Percentiles rank a stretch among this genome's conserved stretches.
Conservation (phyloP, 176 grass and related monocot genomes). For the Eragrostis curvula region DNA sequence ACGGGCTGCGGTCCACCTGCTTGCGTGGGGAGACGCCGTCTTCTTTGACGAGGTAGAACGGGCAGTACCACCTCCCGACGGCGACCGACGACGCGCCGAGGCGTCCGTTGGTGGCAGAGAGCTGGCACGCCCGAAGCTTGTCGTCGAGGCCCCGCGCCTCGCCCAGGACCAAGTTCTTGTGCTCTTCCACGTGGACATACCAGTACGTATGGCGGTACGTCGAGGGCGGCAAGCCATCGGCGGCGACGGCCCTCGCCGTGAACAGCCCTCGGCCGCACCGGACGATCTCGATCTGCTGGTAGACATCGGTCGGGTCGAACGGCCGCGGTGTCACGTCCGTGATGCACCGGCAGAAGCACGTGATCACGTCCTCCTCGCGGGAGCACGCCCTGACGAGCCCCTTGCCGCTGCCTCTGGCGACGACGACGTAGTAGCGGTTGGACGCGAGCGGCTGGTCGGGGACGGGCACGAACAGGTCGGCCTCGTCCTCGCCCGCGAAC, state of each 20-base stretch:
- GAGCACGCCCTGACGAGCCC: conserved; percentile 63
- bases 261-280: conserved; percentile 39
- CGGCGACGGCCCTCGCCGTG: conserved; percentile 53
- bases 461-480: conserved; percentile 69
- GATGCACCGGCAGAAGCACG: conserved; percentile 49
- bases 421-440: conserved; percentile 67
- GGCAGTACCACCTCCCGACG: conserved; percentile 66
- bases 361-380: conserved; percentile 53
- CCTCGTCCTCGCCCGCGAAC: conserved; percentile 33
- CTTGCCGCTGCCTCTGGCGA: conserved; percentile 38
- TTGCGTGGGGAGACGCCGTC: neutral
- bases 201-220: conserved; percentile 57
- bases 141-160: conserved; percentile 44
- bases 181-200: conserved; percentile 38
- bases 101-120: neutral
- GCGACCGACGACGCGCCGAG: neutral
- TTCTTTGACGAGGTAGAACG: conserved; percentile 60
- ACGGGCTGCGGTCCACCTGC: conserved; percentile 45
- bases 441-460: conserved; percentile 50
- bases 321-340: conserved; percentile 46
- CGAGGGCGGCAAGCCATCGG: conserved; percentile 44
- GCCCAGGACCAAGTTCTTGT: conserved; percentile 34
- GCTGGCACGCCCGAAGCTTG: conserved; percentile 26
- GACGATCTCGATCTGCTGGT: conserved; percentile 67
- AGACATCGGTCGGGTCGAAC: conserved; percentile 59